These are phyloP conservation scores for Hypoxylon fuscum DNA, from an alignment of 495 filamentous ascomycete genomes.

Conservation along the genomic window DNA sequence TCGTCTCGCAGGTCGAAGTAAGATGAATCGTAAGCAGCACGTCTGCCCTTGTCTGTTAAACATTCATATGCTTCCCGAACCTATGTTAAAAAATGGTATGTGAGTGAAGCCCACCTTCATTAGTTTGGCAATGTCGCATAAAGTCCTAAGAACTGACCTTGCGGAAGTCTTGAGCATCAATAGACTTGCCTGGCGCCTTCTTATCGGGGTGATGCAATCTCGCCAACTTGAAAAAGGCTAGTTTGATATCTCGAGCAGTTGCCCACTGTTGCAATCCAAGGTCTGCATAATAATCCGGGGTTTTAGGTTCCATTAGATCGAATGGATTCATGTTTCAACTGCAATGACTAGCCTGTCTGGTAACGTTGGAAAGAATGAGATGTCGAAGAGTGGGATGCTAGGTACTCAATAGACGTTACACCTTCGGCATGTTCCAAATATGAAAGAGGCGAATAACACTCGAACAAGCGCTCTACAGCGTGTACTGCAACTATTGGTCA, in stretches of 20 bases:
- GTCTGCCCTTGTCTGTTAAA: conserved; percentile 11
- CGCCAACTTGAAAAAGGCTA: conserved; percentile 24
- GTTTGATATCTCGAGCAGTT: conserved; percentile 27
- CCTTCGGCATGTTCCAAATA: no score
- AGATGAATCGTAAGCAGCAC: conserved; percentile 7
- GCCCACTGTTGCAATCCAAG: conserved; percentile 25
- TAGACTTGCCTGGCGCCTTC: conserved; percentile 24
- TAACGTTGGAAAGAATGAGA: no score
- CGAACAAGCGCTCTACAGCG: no score
- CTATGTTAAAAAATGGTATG: neutral
- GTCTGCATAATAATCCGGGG: conserved; percentile 30
- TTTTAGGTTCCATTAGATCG: neutral
- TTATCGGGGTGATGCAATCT: conserved; percentile 34
- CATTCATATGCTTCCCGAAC: conserved; percentile 30
- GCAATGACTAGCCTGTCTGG: no score
- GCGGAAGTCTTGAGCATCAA: conserved; percentile 34
- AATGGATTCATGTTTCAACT: conserved; percentile 17
- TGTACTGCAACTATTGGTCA: no score
- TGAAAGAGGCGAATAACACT: no score
- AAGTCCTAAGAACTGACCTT: no score
- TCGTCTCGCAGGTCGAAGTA: conserved; percentile 22
- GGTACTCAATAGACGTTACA: no score
- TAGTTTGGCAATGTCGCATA: no score
- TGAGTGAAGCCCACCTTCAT: no score
- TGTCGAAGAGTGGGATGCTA: no score